phyloP scores from a whole-genome alignment of 345 rosid genomes.

The Arabidopsis arenosa region DNA sequence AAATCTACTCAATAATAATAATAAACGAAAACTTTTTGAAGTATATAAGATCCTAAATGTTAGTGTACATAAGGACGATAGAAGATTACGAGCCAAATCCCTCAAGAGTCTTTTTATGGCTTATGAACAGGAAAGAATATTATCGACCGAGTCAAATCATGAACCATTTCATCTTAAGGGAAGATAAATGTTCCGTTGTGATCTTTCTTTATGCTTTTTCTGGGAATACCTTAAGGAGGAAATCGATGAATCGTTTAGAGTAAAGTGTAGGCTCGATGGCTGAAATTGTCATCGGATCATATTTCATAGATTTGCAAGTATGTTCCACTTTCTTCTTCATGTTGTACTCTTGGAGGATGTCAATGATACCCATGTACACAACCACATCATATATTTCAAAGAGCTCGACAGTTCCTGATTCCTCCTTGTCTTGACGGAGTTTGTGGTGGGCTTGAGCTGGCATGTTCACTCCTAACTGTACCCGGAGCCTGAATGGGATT shows the following conservation, averaged over 20 bases:
- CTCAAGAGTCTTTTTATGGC: conserved; percentile 23
- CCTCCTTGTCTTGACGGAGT: conserved; percentile 52
- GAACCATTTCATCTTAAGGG: conserved; percentile 18
- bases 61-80: conserved; percentile 25
- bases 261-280: conserved; percentile 76
- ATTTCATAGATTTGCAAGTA: conserved; percentile 67
- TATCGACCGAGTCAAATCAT: conserved; percentile 24
- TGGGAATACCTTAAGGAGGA: conserved; percentile 77
- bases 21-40: conserved; percentile 20
- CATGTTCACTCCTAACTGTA: conserved; percentile 98
- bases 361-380: conserved; percentile 91
- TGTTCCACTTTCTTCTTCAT: conserved; percentile 74
- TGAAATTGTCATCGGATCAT: conserved; percentile 69
- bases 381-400: conserved; percentile 90
- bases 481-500: conserved; percentile 66
- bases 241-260: conserved; percentile 71
- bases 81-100: conserved; percentile 34
- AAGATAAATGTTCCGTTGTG: conserved; percentile 4
- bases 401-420: conserved; percentile 63
- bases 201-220: conserved; percentile 44
- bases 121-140: conserved; percentile 38
- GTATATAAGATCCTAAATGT: conserved; percentile 44
- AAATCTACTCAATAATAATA: conserved; percentile 27
- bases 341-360: conserved; percentile 87
- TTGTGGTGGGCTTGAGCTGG: conserved; percentile 86